Base-by-base conservation (phyloP, 768 basidiomycete species). In the Epithele typhae region DNA sequence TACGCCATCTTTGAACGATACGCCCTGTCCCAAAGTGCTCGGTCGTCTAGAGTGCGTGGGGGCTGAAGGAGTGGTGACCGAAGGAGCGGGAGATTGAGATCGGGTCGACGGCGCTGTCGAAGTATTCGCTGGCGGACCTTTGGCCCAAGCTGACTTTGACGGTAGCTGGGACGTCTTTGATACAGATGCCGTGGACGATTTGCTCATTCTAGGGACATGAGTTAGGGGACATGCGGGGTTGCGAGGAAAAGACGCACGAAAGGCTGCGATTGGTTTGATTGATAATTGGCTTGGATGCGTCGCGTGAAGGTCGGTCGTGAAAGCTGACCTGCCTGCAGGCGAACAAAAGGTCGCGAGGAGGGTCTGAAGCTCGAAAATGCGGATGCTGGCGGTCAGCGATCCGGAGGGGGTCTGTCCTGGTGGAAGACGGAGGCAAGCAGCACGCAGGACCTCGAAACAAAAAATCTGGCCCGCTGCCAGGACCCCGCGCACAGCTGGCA, bases 261-360 rank as follows among this genome's bases (percentile, higher is more conserved):
- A 60, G 60, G 58, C 55, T 69, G 66, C 70, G 69, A 68, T 72
- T 69, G 67, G 67, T 66, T 72, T 71, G 65, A 73, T 72, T 66
- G 66, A 66, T 70, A 68, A 74, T 69, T 66, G 62, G 64, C 55
- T 69, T 71, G 71, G 6, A 15, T 32, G 69, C 73, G 69, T 75
- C 74, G 80, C 74, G 79, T 76, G 81, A 68, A 64, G 78, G 75
- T 81, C 61, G 81, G 85, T 84, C 84, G 82, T 86, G 75, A 83
- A 79, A 74, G 80, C 77, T 79, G 84, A 87, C 86, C 86, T 87
- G 86, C 86, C 86, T 85, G 86, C 86, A 87, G 86, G 85, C 82
- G 76, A 78, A 65, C 63, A 53, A 64, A 63, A 57, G 57, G 63
- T 63, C 63, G 63, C 63, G 61, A 70, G 77, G 72, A 73, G 53